Evolutionary conservation across 805 yeast genomes (phyloP).

Genomic region (Ogataea pini): DNA sequence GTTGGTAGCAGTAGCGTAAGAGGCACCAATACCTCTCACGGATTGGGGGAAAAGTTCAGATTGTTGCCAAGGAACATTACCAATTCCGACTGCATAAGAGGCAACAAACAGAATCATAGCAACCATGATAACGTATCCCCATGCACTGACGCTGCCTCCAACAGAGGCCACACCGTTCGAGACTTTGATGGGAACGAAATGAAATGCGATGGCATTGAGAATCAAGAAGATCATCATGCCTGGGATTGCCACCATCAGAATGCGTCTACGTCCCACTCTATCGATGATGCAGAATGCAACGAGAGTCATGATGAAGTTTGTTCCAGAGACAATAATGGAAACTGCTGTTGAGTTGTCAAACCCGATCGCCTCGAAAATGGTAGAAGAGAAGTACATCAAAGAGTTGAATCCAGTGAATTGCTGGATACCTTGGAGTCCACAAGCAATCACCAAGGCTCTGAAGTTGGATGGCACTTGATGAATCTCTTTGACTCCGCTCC

Average conservation of each 20-base stretch:
- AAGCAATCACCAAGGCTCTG: slow-evolving; percentile 85
- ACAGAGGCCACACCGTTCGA: slow-evolving; percentile 46
- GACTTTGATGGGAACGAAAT: slow-evolving; percentile 69
- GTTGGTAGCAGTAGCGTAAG: slow-evolving; percentile 88
- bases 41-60: slow-evolving; percentile 92
- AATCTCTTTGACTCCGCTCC: slow-evolving; percentile 62
- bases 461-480: slow-evolving; percentile 76
- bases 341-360: slow-evolving; percentile 91
- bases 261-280: slow-evolving; percentile 81
- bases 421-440: slow-evolving; percentile 94
- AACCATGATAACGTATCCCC: slow-evolving; percentile 87
- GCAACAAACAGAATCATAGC: slow-evolving; percentile 89
- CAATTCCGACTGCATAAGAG: slow-evolving; percentile 90
- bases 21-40: slow-evolving; percentile 90
- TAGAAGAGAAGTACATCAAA: slow-evolving; percentile 90
- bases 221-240: slow-evolving; percentile 78
- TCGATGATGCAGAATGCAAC: slow-evolving; percentile 88
- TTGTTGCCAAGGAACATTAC: slow-evolving; percentile 98
- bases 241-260: slow-evolving; percentile 78
- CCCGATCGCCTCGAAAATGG: slow-evolving; percentile 90
- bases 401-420: slow-evolving; percentile 97
- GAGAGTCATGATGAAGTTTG: slow-evolving; percentile 86
- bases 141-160: slow-evolving; percentile 57
- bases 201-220: slow-evolving; percentile 88
- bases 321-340: slow-evolving; percentile 89